Percentiles rank a stretch among this genome's conserved stretches.
Evolutionary conservation across 441 rosid genomes (phyloP).

Genomic region (Capsella rubella): DNA sequence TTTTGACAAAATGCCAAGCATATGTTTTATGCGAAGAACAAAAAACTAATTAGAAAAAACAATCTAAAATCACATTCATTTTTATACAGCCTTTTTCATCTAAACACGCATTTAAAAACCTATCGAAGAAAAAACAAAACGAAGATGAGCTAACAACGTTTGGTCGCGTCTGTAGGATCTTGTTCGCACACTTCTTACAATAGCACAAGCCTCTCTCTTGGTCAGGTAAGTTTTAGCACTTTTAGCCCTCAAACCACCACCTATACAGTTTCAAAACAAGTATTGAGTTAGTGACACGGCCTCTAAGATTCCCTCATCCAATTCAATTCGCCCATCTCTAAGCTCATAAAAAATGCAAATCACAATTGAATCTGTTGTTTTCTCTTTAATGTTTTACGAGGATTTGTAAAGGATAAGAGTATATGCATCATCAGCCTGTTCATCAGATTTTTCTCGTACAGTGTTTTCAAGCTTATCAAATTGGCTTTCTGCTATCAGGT

Average conservation of each 20-base stretch:
- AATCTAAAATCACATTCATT: neutral
- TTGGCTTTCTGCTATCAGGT: neutral
- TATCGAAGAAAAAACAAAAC: neutral
- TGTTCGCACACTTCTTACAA: constrained; percentile 16
- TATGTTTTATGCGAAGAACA: neutral
- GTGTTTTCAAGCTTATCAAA: neutral
- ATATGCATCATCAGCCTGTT: constrained; percentile 11
- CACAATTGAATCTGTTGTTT: constrained; percentile 3
- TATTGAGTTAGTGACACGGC: constrained; percentile 29
- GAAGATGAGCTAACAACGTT: neutral
- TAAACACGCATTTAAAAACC: constrained; percentile 6
- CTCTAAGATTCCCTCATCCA: constrained; percentile 7
- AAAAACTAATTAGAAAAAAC: neutral
- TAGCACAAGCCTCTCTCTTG: constrained; percentile 31
- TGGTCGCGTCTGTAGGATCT: constrained; percentile 5
- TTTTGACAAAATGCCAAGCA: neutral
- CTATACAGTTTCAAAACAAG: constrained; percentile 39
- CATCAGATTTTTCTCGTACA: constrained; percentile 10
- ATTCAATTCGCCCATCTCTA: constrained; percentile 3
- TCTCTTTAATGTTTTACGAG: neutral
- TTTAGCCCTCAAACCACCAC: constrained; percentile 31
- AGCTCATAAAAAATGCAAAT: constrained; percentile 9
- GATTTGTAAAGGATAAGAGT: neutral
- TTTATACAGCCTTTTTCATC: constrained; percentile 37
- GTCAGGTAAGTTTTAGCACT: neutral